phyloP scores from a whole-genome alignment of 1,139 yeast species.

The Protomyces inouyei region DNA sequence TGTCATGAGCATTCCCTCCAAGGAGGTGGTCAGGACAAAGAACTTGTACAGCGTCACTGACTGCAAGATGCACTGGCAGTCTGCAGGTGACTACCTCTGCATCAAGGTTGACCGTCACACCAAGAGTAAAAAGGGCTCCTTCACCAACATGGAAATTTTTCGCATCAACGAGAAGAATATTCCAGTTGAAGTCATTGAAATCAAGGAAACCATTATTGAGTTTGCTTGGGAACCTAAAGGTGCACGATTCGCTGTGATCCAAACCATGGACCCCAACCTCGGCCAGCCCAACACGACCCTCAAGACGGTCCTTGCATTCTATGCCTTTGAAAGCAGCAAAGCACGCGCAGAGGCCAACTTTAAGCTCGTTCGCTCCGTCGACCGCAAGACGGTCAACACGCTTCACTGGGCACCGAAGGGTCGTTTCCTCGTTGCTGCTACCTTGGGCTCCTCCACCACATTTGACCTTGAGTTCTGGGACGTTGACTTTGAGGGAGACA shows the following conservation, averaged over 20 bases:
- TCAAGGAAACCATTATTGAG: slow-evolving; percentile 80
- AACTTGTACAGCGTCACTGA: slow-evolving; percentile 92
- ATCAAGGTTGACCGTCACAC: slow-evolving; percentile 97
- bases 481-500: slow-evolving; percentile 71
- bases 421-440: slow-evolving; percentile 75
- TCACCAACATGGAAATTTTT: slow-evolving; percentile 90
- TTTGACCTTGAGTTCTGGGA: slow-evolving; percentile 78
- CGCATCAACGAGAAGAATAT: slow-evolving; percentile 79
- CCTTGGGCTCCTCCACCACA: slow-evolving; percentile 58
- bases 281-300: slow-evolving; percentile 30
- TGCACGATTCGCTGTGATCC: slow-evolving; percentile 76
- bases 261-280: slow-evolving; percentile 42
- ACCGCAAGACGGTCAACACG: slow-evolving; percentile 65
- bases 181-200: slow-evolving; percentile 91
- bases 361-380: slow-evolving; percentile 53
- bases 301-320: slow-evolving; percentile 70
- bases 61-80: slow-evolving; percentile 93
- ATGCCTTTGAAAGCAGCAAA: slow-evolving; percentile 61
- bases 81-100: slow-evolving; percentile 75
- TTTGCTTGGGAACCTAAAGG: slow-evolving; percentile 96
- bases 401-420: slow-evolving; percentile 92
- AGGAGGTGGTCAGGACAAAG: slow-evolving; percentile 78
- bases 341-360: slow-evolving; percentile 51
- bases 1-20: slow-evolving; percentile 80
- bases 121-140: slow-evolving; percentile 74